Percentiles rank a stretch among this genome's conserved stretches.
Evolutionary conservation across 2,329 filamentous ascomycete species (phyloP).

Genomic region (Exophiala bonariae): DNA sequence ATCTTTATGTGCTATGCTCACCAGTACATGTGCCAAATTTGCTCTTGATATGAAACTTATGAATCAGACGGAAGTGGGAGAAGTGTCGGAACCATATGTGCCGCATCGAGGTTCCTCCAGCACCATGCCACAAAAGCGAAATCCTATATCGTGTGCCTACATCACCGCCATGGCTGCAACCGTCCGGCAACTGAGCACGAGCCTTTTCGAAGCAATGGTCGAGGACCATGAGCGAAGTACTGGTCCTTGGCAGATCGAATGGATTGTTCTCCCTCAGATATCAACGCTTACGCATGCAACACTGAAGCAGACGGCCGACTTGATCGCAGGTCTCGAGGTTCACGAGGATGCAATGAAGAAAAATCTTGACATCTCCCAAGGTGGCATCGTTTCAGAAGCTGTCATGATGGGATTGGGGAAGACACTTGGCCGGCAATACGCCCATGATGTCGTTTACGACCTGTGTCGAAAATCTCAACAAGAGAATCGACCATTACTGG

Average conservation of each 20-base stretch:
- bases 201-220: conserved; percentile 59
- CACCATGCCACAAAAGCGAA: conserved; percentile 62
- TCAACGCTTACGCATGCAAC: conserved; percentile 56
- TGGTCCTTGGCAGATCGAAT: conserved; percentile 61
- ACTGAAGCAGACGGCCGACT: conserved; percentile 55
- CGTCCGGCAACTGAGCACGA: conserved; percentile 52
- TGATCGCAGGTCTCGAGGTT: conserved; percentile 53
- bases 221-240: conserved; percentile 59
- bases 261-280: conserved; percentile 56
- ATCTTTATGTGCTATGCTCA: conserved; percentile 24
- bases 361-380: conserved; percentile 53
- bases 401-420: conserved; percentile 61
- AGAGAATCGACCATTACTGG: conserved; percentile 44
- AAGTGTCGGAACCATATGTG: conserved; percentile 58
- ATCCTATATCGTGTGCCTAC: conserved; percentile 59
- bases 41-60: conserved; percentile 59
- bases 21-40: conserved; percentile 43
- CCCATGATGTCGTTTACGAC: conserved; percentile 59
- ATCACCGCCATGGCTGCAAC: conserved; percentile 57
- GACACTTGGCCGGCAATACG: conserved; percentile 53
- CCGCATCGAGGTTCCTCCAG: conserved; percentile 55
- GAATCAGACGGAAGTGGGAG: conserved; percentile 56
- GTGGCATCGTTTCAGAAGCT: conserved; percentile 59
- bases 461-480: conserved; percentile 53
- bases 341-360: conserved; percentile 50